Conservation (phyloP, 2,329 filamentous ascomycete genomes). For the Parastagonospora nodorum region DNA sequence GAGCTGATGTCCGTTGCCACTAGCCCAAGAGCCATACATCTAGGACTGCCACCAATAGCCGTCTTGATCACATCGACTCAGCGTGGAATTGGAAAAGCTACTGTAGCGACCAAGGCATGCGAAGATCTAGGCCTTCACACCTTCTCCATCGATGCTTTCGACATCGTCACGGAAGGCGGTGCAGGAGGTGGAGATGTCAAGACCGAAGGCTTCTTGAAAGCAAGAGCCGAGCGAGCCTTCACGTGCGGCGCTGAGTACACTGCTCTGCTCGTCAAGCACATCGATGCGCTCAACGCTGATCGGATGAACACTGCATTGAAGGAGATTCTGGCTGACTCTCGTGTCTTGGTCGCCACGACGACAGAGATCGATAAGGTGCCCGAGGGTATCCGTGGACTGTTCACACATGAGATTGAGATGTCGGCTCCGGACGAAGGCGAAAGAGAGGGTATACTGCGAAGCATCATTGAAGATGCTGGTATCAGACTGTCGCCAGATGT, state of each 20-base stretch:
- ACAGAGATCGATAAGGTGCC: slow-evolving; percentile 95
- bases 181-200: slow-evolving; percentile 90
- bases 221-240: slow-evolving; percentile 84
- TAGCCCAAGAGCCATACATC: slow-evolving; percentile 81
- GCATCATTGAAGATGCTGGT: slow-evolving; percentile 76
- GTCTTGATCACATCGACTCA: slow-evolving; percentile 91
- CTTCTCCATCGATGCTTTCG: slow-evolving; percentile 88
- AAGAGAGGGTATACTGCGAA: slow-evolving; percentile 82
- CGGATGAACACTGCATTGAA: slow-evolving; percentile 84
- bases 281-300: slow-evolving; percentile 90
- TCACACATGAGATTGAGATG: slow-evolving; percentile 96
- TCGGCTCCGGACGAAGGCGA: slow-evolving; percentile 89
- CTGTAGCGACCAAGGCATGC: slow-evolving; percentile 75
- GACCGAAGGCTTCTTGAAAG: slow-evolving; percentile 87
- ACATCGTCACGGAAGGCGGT: slow-evolving; percentile 89
- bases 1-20: slow-evolving; percentile 89
- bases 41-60: slow-evolving; percentile 85
- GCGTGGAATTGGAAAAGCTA: slow-evolving; percentile 90
- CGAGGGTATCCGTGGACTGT: slow-evolving; percentile 85
- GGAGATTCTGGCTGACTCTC: slow-evolving; percentile 76
- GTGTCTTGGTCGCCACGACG: slow-evolving; percentile 90
- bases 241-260: slow-evolving; percentile 85
- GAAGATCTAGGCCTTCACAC: slow-evolving; percentile 88
- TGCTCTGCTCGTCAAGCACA: slow-evolving; percentile 81
- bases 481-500: slow-evolving; percentile 82